These are phyloP conservation scores for Magnolia kwangsiensis DNA, from an alignment of 164 flowering plant species.

Conservation along the genomic window DNA sequence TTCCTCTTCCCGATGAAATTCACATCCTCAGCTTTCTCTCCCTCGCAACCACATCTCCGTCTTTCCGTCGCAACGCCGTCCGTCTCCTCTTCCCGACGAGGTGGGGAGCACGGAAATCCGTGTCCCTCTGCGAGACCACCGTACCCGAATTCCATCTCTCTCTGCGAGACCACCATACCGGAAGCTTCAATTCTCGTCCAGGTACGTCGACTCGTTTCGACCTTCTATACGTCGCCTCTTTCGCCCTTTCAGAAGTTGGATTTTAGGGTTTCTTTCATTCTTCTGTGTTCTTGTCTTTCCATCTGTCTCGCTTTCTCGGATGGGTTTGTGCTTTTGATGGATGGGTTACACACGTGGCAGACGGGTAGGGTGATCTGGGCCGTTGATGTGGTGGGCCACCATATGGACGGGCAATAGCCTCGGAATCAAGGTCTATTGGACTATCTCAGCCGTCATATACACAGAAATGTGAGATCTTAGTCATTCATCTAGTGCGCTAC, in stretches of 20 bases:
- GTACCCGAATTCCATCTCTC: neutral
- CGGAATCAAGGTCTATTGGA: neutral
- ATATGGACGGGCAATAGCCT: neutral
- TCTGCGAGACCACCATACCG: neutral
- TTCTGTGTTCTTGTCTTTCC: neutral
- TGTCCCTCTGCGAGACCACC: neutral
- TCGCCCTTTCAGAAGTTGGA: neutral
- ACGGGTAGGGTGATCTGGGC: neutral
- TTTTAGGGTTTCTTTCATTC: neutral
- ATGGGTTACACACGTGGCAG: too few species aligned
- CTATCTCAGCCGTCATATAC: neutral
- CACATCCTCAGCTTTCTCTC: neutral
- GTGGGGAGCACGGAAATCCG: neutral
- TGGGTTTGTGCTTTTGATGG: neutral
- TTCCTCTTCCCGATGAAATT: neutral
- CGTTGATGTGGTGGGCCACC: neutral
- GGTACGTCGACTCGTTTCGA: neutral
- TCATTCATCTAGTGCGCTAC: neutral
- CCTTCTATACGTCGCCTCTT: neutral
- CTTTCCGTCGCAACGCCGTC: neutral
- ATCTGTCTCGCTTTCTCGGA: neutral
- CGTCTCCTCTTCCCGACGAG: neutral
- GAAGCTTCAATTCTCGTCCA: neutral
- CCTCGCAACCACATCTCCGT: neutral
- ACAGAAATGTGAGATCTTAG: neutral